Evolutionary conservation across 192 early-diverging fungal genomes (phyloP).

Genomic region (Backusella parvicylindrica): DNA sequence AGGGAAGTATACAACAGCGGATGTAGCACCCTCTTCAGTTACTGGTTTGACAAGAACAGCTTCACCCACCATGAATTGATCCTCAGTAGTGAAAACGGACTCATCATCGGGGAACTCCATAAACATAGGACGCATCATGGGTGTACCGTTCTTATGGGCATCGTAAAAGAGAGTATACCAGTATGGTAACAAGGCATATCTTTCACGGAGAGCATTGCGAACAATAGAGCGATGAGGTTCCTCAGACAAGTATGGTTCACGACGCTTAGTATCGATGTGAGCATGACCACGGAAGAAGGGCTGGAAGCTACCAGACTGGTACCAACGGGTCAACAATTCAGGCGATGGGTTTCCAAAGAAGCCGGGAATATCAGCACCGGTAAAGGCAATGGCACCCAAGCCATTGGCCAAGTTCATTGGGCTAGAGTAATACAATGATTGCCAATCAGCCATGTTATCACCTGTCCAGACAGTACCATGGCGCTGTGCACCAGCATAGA

Average conservation of each 20-base stretch:
- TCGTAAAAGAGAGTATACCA: slow-evolving; percentile 92
- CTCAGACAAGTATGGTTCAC: slow-evolving; percentile 95
- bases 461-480: slow-evolving; percentile 98
- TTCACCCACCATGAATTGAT: slow-evolving; percentile 88
- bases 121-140: slow-evolving; percentile 89
- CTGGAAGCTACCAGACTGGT: slow-evolving; percentile 91
- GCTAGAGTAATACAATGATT: slow-evolving; percentile 72
- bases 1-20: slow-evolving; percentile 73
- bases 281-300: slow-evolving; percentile 99
- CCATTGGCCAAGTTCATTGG: slow-evolving; percentile 92
- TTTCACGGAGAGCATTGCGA: slow-evolving; percentile 72
- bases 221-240: slow-evolving; percentile 79
- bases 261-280: slow-evolving; percentile 94
- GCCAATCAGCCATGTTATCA: slow-evolving; percentile 92
- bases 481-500: slow-evolving; percentile 94
- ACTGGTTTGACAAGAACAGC: slow-evolving; percentile 75
- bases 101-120: slow-evolving; percentile 83
- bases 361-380: slow-evolving; percentile 81
- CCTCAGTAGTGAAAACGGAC: slow-evolving; percentile 73
- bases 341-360: slow-evolving; percentile 95
- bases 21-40: slow-evolving; percentile 49
- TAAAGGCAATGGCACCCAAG: slow-evolving; percentile 84
- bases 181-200: slow-evolving; percentile 89
- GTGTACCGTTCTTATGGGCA: slow-evolving; percentile 67
- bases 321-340: slow-evolving; percentile 95